Percentiles rank a stretch among this genome's conserved stretches.
phyloP scores from a whole-genome alignment of 805 yeast genomes.

The Hanseniaspora vineae region DNA sequence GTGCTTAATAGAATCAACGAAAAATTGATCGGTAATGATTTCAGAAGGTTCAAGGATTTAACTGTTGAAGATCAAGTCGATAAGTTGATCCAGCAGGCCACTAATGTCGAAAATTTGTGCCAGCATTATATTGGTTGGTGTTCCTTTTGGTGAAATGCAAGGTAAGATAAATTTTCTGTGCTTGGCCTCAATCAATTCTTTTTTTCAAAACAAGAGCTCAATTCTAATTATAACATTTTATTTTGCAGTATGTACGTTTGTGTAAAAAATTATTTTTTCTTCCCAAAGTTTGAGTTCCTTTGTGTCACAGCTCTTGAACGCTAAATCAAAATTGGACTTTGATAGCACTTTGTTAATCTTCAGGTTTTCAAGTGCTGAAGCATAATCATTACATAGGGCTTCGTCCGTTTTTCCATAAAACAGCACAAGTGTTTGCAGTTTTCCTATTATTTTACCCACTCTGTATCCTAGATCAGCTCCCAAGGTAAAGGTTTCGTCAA shows the following conservation, averaged over 20 bases:
- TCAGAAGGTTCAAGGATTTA: constrained; percentile 54
- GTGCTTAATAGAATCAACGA: constrained; percentile 85
- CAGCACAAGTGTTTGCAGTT: constrained; percentile 25
- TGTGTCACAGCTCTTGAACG: too few relatives aligned
- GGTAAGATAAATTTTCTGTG: neutral
- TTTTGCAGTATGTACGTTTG: too few relatives aligned
- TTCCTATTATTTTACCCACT: constrained; percentile 55
- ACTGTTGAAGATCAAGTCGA: constrained; percentile 88
- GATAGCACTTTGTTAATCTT: constrained; percentile 45
- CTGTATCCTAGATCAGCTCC: constrained; percentile 61
- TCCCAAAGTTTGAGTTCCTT: too few relatives aligned
- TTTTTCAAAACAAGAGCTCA: neutral
- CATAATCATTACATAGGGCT: constrained; percentile 15
- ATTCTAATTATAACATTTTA: neutral
- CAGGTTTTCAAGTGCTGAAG: constrained; percentile 38
- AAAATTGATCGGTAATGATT: constrained; percentile 88
- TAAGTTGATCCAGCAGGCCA: constrained; percentile 86
- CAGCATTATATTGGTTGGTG: constrained; percentile 99
- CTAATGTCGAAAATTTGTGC: constrained; percentile 88
- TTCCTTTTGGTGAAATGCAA: constrained; percentile 74
- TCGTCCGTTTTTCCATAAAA: constrained; percentile 11
- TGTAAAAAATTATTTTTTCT: too few relatives aligned
- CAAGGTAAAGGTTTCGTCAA: constrained; percentile 62
- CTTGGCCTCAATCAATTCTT: neutral
- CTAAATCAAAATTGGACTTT: constrained; percentile 35